These are phyloP conservation scores for Dorcoceras hygrometricum DNA, from an alignment of 257 asterid species.

Conservation along the genomic window DNA sequence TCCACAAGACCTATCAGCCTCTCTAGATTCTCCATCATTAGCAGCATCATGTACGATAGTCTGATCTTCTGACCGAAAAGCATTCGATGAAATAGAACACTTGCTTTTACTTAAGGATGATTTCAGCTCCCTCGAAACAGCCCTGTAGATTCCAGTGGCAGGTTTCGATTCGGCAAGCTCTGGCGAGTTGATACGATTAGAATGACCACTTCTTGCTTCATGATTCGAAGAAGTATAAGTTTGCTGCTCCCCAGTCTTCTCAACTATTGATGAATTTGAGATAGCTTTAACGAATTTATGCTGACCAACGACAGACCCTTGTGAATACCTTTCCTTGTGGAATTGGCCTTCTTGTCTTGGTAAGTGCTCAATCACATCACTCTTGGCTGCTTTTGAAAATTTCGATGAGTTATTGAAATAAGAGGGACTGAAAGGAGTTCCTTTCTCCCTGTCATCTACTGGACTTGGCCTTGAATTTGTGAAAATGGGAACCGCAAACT, in stretches of 20 bases:
- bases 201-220: conserved; percentile 30
- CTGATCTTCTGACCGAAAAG: neutral
- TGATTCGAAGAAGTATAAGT: conserved; percentile 19
- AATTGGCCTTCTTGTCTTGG: neutral
- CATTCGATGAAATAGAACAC: neutral
- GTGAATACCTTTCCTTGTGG: conserved; percentile 31
- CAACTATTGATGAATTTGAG: conserved; percentile 26
- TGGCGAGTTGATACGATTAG: conserved; percentile 21
- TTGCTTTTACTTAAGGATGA: conserved; percentile 15
- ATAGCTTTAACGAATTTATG: conserved; percentile 19
- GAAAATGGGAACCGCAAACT: conserved; percentile 65
- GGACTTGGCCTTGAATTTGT: conserved; percentile 30
- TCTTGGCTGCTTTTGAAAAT: conserved; percentile 23
- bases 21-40: conserved; percentile 38
- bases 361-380: neutral
- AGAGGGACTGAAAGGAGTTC: conserved; percentile 33
- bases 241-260: neutral
- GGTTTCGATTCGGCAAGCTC: conserved; percentile 30
- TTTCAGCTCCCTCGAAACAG: conserved; percentile 20
- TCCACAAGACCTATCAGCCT: conserved; percentile 31
- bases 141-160: conserved; percentile 21
- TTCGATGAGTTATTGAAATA: conserved; percentile 25
- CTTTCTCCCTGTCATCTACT: conserved; percentile 27
- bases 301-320: conserved; percentile 25
- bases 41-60: conserved; percentile 25